These are phyloP conservation scores for Scheffersomyces spartinae DNA, from an alignment of 805 yeast species.

Conservation along the genomic window DNA sequence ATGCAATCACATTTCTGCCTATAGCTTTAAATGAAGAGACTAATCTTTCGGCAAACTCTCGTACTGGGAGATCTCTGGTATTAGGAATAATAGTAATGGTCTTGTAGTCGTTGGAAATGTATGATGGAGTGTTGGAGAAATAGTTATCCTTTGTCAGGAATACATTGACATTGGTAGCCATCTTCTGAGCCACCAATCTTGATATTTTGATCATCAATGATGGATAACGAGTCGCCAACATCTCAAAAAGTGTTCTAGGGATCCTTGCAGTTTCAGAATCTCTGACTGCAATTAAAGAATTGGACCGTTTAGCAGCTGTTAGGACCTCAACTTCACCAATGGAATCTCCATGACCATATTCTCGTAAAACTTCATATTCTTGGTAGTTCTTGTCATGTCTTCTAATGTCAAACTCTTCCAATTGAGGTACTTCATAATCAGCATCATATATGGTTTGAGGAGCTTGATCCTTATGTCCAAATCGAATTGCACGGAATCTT, in stretches of 20 bases:
- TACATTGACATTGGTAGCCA: constrained; percentile 16
- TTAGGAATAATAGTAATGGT: constrained; percentile 82
- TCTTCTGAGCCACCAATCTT: constrained; percentile 66
- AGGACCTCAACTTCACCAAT: constrained; percentile 92
- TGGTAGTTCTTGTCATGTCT: constrained; percentile 7
- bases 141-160: constrained; percentile 14
- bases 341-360: constrained; percentile 89
- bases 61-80: constrained; percentile 71
- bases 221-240: constrained; percentile 75
- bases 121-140: constrained; percentile 12
- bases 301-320: constrained; percentile 61
- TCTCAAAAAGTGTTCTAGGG: constrained; percentile 81
- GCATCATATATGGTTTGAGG: constrained; percentile 1
- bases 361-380: constrained; percentile 41
- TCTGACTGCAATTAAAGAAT: constrained; percentile 72
- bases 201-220: constrained; percentile 85
- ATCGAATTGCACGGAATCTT: constrained; percentile 59
- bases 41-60: constrained; percentile 69
- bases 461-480: constrained; percentile 3
- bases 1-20: constrained; percentile 60
- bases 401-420: constrained; percentile 9
- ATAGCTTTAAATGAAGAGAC: constrained; percentile 61
- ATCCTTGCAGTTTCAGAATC: constrained; percentile 91
- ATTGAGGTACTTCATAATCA: constrained; percentile 7
- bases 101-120: constrained; percentile 42